Conservation (phyloP, 148 eudicot species). For the Drosera capensis region DNA sequence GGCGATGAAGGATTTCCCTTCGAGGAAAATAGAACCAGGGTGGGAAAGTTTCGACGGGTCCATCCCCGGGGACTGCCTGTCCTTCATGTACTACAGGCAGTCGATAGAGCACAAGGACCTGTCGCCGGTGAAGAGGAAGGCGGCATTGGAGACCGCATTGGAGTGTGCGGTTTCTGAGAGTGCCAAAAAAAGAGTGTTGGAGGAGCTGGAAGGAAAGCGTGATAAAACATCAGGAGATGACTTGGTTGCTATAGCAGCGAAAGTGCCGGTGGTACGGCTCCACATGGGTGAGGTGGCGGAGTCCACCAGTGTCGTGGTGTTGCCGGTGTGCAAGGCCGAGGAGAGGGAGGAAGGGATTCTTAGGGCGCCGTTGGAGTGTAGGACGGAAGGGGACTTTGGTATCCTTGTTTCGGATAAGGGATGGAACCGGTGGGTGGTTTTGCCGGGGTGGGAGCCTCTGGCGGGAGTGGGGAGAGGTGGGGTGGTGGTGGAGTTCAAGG, state of each 20-base stretch:
- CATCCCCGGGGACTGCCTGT: slow-evolving; percentile 53
- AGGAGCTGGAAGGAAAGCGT: slow-evolving; percentile 32
- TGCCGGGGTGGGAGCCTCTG: slow-evolving; percentile 72
- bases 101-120: slow-evolving; percentile 31
- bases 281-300: slow-evolving; percentile 69
- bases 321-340: slow-evolving; percentile 54
- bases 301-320: slow-evolving; percentile 40
- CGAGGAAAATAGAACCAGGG: slow-evolving; percentile 37
- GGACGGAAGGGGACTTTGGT: slow-evolving; percentile 48
- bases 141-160: slow-evolving; percentile 36
- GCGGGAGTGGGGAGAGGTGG: slow-evolving; percentile 45
- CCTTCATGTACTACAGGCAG: slow-evolving; percentile 53
- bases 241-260: slow-evolving; percentile 14
- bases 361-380: slow-evolving; percentile 49
- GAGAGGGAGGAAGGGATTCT: slow-evolving; percentile 30
- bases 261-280: slow-evolving; percentile 79
- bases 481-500: slow-evolving; percentile 44
- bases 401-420: slow-evolving; percentile 44
- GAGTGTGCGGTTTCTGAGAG: slow-evolving; percentile 34
- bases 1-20: slow-evolving; percentile 62
- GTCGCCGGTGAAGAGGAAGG: slow-evolving; percentile 20
- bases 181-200: slow-evolving; percentile 22
- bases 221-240: slow-evolving; percentile 4
- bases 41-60: slow-evolving; percentile 43
- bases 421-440: slow-evolving; percentile 81